Conservation (phyloP, 2,329 filamentous ascomycete species). For the Xylariaceae sp. region DNA sequence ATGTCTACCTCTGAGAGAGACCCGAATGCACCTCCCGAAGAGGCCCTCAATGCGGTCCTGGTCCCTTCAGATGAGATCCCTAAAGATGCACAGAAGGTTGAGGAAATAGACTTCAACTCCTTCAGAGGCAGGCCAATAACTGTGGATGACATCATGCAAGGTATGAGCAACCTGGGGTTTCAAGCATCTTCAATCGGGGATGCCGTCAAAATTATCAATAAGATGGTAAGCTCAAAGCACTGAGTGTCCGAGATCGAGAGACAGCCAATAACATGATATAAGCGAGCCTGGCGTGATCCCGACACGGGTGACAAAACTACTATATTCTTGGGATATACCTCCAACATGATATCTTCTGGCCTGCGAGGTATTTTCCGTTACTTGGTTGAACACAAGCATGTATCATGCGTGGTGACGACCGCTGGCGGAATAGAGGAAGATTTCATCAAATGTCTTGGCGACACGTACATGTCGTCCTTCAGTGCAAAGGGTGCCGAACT, state of each 20-base stretch:
- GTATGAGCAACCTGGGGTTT: slow-evolving; percentile 83
- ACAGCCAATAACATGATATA: slow-evolving; percentile 26
- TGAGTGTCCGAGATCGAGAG: slow-evolving; percentile 15
- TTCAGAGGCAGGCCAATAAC: slow-evolving; percentile 72
- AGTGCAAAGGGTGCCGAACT: slow-evolving; percentile 70
- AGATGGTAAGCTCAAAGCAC: slow-evolving; percentile 64
- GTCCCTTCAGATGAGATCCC: slow-evolving; percentile 80
- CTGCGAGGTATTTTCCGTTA: slow-evolving; percentile 88
- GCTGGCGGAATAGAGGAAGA: slow-evolving; percentile 96
- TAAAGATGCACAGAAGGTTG: slow-evolving; percentile 71
- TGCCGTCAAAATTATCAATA: slow-evolving; percentile 86
- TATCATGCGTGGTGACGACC: slow-evolving; percentile 90
- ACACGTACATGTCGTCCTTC: slow-evolving; percentile 90
- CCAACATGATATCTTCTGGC: slow-evolving; percentile 94
- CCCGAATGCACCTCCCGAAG: slow-evolving; percentile 49
- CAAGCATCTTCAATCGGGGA: slow-evolving; percentile 70
- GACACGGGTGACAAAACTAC: slow-evolving; percentile 78
- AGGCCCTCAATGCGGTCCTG: slow-evolving; percentile 75
- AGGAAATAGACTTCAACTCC: slow-evolving; percentile 88
- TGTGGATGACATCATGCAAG: slow-evolving; percentile 75
- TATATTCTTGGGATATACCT: slow-evolving; percentile 96
- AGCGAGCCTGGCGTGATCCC: slow-evolving; percentile 75
- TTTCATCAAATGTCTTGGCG: slow-evolving; percentile 94
- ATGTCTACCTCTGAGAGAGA: slow-evolving; percentile 26
- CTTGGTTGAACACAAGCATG: slow-evolving; percentile 86